Evolutionary conservation across 1,139 yeast species (phyloP).

Genomic region (Protomyces pachydermus): DNA sequence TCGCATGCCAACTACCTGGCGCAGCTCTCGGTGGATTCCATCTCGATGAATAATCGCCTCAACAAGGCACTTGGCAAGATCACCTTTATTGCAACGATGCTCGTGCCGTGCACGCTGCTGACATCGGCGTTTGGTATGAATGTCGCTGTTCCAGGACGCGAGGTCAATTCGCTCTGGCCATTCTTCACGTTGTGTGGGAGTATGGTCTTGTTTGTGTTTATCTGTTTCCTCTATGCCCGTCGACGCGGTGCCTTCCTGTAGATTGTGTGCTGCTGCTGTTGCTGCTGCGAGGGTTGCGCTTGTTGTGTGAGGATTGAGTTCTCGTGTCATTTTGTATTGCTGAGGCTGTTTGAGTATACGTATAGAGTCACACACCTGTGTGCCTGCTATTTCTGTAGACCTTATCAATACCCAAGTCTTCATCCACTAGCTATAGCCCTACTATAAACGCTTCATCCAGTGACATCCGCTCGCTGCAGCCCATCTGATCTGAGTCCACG

Average conservation of each 20-base stretch:
- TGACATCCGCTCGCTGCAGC: too few species aligned
- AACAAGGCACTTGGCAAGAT: slow-evolving; percentile 85
- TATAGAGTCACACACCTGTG: too few species aligned
- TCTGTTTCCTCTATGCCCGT: neutral
- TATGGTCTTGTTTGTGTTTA: neutral
- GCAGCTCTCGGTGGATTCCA: slow-evolving; percentile 86
- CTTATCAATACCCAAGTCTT: too few species aligned
- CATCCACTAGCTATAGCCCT: too few species aligned
- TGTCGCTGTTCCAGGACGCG: slow-evolving; percentile 75
- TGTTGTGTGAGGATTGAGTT: too few species aligned
- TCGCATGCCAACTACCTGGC: slow-evolving; percentile 91
- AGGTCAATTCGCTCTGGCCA: slow-evolving; percentile 48
- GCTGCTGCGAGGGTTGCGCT: too few species aligned
- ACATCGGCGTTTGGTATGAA: slow-evolving; percentile 98
- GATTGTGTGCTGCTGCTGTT: too few species aligned
- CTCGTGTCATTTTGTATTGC: too few species aligned
- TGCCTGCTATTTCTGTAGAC: too few species aligned
- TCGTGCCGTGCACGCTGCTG: slow-evolving; percentile 73
- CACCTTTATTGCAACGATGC: slow-evolving; percentile 81
- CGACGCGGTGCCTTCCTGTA: neutral
- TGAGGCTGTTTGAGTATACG: too few species aligned
- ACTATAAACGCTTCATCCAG: too few species aligned
- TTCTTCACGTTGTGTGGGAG: slow-evolving; percentile 43
- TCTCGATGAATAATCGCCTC: slow-evolving; percentile 74
- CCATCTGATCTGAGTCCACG: too few species aligned